Base-by-base conservation (phyloP, 108 stramenopile genomes). In the Pseudonitzschia multistriata region DNA sequence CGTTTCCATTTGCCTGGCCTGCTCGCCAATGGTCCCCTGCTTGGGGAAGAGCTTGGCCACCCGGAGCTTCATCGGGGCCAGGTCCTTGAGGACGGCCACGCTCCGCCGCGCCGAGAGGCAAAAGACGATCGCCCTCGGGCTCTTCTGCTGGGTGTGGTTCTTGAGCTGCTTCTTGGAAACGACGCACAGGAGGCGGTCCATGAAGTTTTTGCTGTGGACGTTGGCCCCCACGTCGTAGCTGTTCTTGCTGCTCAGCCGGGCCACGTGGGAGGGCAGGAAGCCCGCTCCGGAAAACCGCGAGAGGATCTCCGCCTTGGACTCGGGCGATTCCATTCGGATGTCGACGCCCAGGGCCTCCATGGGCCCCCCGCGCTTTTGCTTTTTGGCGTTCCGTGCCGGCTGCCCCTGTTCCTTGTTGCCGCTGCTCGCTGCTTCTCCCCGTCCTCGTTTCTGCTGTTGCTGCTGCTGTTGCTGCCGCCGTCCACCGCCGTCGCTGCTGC, bases 11-110 rank as follows among this genome's bases (percentile, higher is more conserved):
- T 87, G 61, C 17, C 75, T 74, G 13, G 71, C 71, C 59, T 94
- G 93, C 34, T 82, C 80, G 28, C 84, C 83, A 11, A 94, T 74
- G 13, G 68, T 81, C 55, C 83, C 75, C 30, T 94, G 88, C 56
- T 94, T 94, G 14, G 93, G 86, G 78, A 94, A 94, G 2, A 94
- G 67, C 65, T 94, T 94, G 13, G 88, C 90, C 4, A 78, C 78
- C 1, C 88, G 83, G 28, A 89, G 62, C 53, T 85, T 88, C 35
- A 90, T 52, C 7, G 77, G 73, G 15, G 85, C 66, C 15, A 91
- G 37, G 48, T 87, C 86, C 66, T 90, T 89, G 69, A 91, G 74
- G 17, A 94, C 74, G 28, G 74, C 80, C 0, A 94, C 90, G 22
- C 87, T 81, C 11, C 93, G 82, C 35, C 90, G 85, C 29, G 93